Evolutionary conservation across 257 asterid genomes (phyloP), one percentile per base, ranked within the genome.

Genomic region (Coffea canephora): DNA sequence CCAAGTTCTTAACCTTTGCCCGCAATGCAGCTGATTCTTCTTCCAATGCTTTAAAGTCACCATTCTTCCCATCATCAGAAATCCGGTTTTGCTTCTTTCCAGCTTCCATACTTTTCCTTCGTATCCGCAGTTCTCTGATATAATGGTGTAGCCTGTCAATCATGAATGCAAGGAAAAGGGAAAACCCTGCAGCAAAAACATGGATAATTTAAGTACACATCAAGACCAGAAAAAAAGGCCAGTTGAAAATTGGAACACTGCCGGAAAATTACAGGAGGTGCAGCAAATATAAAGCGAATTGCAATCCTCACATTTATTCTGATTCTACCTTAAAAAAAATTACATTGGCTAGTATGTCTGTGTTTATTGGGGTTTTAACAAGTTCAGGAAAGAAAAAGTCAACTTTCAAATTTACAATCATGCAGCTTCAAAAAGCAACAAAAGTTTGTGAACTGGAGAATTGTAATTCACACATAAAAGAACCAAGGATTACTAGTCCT

Each of bases 61-160:
- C 72, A 70, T 82, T 80, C 79, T 87, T 94, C 23, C 77, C 81
- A 50, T 92, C 96, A 73, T 92, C 97, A 7, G 86, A 83, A 49
- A 83, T 80, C 72, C 92, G 88, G 81, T 83, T 90, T 59, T 91
- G 93, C 84, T 91, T 94, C 87, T 92, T 94, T 75, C 84, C 87
- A 39, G 90, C 89, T 82, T 92, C 98, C 89, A 87, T 84, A 68
- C 77, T 86, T 84, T 92, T 92, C 86, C 98, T 86, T 84, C 97
- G 84, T 5, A 91, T 71, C 57, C 97, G 89, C 78, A 94, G 92
- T 84, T 94, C 98, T 82, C 97, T 82, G 71, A 92, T 92, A 65
- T 92, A 94, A 75, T 94, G 93, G 87, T 94, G 98, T 73, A 94
- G 86, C 77, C 91, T 90, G 88, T 92, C 97, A 27, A 94, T 88